Evolutionary conservation across 1,139 yeast genomes (phyloP).

Genomic region (Pichia sp.): DNA sequence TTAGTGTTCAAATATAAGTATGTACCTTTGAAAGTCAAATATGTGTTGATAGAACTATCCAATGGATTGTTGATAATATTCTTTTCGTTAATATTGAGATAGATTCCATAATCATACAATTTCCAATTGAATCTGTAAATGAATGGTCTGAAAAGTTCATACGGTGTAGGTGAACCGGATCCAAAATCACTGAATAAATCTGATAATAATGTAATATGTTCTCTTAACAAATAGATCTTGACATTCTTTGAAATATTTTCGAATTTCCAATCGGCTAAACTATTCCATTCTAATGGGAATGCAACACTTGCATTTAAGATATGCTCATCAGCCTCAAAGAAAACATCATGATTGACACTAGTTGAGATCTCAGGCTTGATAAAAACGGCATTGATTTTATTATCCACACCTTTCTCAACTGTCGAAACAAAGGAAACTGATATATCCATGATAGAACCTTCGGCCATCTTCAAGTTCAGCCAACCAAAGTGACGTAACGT

Average conservation of each 20-base stretch:
- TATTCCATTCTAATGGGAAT: constrained; percentile 83
- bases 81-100: constrained; percentile 77
- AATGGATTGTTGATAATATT: constrained; percentile 88
- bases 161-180: constrained; percentile 69
- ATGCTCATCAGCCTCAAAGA: constrained; percentile 65
- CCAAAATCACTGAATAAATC: constrained; percentile 79
- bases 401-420: constrained; percentile 55
- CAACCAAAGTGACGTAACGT: constrained; percentile 78
- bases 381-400: constrained; percentile 49
- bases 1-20: constrained; percentile 44
- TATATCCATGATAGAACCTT: constrained; percentile 49
- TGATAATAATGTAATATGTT: constrained; percentile 72
- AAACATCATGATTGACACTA: constrained; percentile 84
- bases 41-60: constrained; percentile 78
- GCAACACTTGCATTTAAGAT: constrained; percentile 55
- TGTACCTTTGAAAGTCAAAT: constrained; percentile 70
- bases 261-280: constrained; percentile 66
- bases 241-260: constrained; percentile 51
- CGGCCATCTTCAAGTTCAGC: constrained; percentile 70
- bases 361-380: constrained; percentile 65
- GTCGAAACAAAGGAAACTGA: constrained; percentile 55
- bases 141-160: constrained; percentile 74
- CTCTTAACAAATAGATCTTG: constrained; percentile 70
- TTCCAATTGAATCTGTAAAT: constrained; percentile 63
- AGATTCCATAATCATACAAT: constrained; percentile 54